A percentile compares a stretch with the other conserved stretches of the same genome.
Conservation (phyloP, 306 rosid species). For the Alnus glutinosa region DNA sequence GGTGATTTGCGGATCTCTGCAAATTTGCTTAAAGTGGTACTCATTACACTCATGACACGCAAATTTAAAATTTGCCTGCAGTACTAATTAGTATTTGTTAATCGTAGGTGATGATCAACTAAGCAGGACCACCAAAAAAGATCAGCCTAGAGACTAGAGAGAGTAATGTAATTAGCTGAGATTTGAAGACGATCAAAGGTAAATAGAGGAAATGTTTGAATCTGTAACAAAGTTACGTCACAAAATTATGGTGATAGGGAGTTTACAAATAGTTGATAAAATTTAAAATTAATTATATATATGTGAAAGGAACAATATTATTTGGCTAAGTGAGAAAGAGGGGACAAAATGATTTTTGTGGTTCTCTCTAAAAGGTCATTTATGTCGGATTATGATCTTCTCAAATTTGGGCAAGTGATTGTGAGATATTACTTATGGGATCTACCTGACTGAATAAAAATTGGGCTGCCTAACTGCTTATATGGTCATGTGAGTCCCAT, state of each 20-base stretch:
- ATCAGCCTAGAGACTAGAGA: background rate
- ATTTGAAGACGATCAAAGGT: background rate
- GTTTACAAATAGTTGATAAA: no score
- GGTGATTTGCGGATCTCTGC: slow-evolving; percentile 22
- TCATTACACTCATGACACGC: slow-evolving; percentile 59
- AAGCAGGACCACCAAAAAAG: slow-evolving; percentile 7
- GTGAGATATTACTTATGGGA: no score
- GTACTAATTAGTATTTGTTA: slow-evolving; percentile 27
- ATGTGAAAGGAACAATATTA: no score
- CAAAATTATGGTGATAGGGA: background rate
- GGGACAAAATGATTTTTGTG: no score
- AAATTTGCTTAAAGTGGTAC: slow-evolving; percentile 41
- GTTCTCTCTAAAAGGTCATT: no score
- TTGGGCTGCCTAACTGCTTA: no score
- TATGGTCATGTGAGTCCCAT: no score
- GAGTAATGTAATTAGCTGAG: background rate
- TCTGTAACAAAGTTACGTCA: background rate
- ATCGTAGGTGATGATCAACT: slow-evolving; percentile 5
- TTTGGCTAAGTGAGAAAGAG: no score
- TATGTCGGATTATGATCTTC: no score
- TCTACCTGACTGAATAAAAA: no score
- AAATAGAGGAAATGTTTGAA: background rate
- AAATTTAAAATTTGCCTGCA: slow-evolving; percentile 15
- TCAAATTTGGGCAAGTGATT: no score
- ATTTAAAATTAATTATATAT: no score